Conservation (phyloP, 2,329 filamentous ascomycete species). For the Hymenoscyphus repandus region DNA sequence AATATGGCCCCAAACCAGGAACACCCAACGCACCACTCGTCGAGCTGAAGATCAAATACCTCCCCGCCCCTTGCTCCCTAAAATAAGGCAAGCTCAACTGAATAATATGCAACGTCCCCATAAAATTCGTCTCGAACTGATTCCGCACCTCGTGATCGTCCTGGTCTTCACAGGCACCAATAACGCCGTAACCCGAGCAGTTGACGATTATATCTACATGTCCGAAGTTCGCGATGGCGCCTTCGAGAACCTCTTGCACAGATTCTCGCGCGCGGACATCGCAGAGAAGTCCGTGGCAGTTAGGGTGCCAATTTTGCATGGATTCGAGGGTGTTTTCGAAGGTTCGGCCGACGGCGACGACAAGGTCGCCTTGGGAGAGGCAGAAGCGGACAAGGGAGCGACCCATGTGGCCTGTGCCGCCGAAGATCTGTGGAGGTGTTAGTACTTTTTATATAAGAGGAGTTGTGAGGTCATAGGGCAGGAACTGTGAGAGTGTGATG, state of each 20-base stretch:
- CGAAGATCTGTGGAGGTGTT: conserved; percentile 63
- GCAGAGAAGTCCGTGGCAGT: conserved; percentile 77
- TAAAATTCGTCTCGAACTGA: conserved; percentile 97
- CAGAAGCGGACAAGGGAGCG: conserved; percentile 81
- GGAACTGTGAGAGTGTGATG: not conserved
- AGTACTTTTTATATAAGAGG: not conserved
- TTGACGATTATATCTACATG: conserved; percentile 86
- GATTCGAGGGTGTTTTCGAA: conserved; percentile 69
- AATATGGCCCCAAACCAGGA: conserved; percentile 88
- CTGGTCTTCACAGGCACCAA: conserved; percentile 93
- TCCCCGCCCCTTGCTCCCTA: conserved; percentile 65
- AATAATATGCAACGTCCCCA: conserved; percentile 90
- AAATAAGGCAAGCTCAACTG: conserved; percentile 86
- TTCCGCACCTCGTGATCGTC: conserved; percentile 91
- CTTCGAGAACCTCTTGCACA: conserved; percentile 65
- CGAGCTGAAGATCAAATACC: conserved; percentile 92
- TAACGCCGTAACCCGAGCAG: conserved; percentile 91
- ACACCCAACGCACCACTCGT: conserved; percentile 91
- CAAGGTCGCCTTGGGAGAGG: conserved; percentile 73
- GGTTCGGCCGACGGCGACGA: conserved; percentile 79
- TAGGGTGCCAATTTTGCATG: conserved; percentile 66
- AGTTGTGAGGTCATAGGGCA: not conserved
- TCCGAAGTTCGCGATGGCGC: conserved; percentile 68
- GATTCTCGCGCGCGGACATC: conserved; percentile 82
- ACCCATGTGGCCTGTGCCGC: conserved; percentile 95